phyloP scores from a whole-genome alignment of 2,329 filamentous ascomycete genomes.

The Verruconis gallopava region DNA sequence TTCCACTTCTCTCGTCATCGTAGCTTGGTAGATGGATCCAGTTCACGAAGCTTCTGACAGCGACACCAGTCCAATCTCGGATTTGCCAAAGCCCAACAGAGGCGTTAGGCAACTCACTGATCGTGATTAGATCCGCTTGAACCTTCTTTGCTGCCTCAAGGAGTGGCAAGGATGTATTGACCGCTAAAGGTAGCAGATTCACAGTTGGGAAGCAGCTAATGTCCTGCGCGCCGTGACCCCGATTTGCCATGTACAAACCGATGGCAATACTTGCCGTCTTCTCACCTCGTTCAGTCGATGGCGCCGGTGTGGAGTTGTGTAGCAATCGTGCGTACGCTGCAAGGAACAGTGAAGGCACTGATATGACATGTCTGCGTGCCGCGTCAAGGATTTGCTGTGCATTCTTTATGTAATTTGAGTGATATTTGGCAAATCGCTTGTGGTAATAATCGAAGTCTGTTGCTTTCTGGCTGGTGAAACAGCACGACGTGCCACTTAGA shows the following conservation, averaged over 20 bases:
- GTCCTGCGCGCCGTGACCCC: slow-evolving; percentile 40
- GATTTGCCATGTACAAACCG: slow-evolving; percentile 75
- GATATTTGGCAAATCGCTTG: slow-evolving; percentile 31
- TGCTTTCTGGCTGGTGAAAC: no score
- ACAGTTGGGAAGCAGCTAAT: slow-evolving; percentile 54
- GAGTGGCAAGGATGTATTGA: slow-evolving; percentile 31
- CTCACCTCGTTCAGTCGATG: slow-evolving; percentile 28
- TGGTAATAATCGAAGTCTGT: slow-evolving; percentile 9
- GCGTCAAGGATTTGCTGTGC: slow-evolving; percentile 11
- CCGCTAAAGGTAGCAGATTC: slow-evolving; percentile 60
- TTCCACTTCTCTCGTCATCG: slow-evolving; percentile 11
- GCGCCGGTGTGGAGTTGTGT: neutral
- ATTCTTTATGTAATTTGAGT: slow-evolving; percentile 32
- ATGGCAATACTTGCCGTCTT: slow-evolving; percentile 39
- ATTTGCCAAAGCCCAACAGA: slow-evolving; percentile 58
- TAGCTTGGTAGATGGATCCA: slow-evolving; percentile 49
- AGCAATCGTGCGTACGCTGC: slow-evolving; percentile 46
- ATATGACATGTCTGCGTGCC: slow-evolving; percentile 43
- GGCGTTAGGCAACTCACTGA: slow-evolving; percentile 44
- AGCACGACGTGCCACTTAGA: slow-evolving; percentile 19
- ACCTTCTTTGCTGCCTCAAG: slow-evolving; percentile 44
- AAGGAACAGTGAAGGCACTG: slow-evolving; percentile 62
- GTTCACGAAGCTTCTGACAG: slow-evolving; percentile 65
- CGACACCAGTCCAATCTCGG: slow-evolving; percentile 58
- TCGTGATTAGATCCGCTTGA: slow-evolving; percentile 52